Conservation (phyloP, 139 green algal genomes). For the Chlorella sorokiniana region DNA sequence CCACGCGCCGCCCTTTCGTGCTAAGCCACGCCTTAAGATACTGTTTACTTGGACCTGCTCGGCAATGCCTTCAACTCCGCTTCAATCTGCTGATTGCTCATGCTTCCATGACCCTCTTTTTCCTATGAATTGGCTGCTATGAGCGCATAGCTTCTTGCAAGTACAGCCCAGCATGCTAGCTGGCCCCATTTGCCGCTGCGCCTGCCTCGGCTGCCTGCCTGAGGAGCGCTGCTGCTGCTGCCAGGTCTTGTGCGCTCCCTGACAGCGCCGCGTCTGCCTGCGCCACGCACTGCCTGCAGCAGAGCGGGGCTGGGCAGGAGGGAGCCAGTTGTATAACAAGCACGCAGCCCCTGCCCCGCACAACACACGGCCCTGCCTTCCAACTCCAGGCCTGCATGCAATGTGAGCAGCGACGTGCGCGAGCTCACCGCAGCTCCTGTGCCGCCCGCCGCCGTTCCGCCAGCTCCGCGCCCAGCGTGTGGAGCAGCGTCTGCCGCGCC, state of each 20-base stretch:
- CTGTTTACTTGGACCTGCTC: too few relatives aligned
- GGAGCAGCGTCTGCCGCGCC: constrained; percentile 42
- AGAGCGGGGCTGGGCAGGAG: background rate
- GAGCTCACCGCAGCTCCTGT: constrained; percentile 28
- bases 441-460: constrained; percentile 8
- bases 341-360: background rate
- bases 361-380: background rate
- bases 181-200: background rate
- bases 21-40: too few relatives aligned
- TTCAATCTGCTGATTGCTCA: too few relatives aligned
- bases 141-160: too few relatives aligned
- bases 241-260: constrained; percentile 4
- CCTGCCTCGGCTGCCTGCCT: background rate
- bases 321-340: background rate
- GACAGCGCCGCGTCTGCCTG: constrained; percentile 5
- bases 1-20: too few relatives aligned
- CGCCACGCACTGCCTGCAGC: constrained; percentile 9
- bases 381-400: too few relatives aligned
- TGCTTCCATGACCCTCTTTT: background rate
- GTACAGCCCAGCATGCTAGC: background rate
- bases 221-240: constrained; percentile 2
- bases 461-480: constrained; percentile 23
- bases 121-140: too few relatives aligned
- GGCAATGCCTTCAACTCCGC: too few relatives aligned
- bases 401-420: background rate